Base-by-base conservation (phyloP, 1,284 basidiomycete species). In the Fomitopsis pinicola region DNA sequence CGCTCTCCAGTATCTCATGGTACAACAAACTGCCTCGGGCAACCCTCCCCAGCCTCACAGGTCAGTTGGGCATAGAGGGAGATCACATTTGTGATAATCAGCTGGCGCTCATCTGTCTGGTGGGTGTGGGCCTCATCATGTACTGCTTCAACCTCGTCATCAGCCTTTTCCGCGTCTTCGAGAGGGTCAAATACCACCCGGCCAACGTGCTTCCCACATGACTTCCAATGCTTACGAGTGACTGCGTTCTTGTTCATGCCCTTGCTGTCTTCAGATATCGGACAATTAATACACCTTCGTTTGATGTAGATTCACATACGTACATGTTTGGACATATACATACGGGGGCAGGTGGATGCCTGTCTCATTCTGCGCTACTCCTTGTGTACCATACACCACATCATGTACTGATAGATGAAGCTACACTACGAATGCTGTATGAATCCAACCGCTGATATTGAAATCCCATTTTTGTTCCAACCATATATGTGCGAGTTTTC, bases 111-210 rank as follows among this genome's bases (percentile, higher is more conserved):
- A 91, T 93, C 53, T 85, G 82, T 63, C 81, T 94, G 38, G 89
- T 92, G 59, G 86, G 84, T 60, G 81, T 91, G 42, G 89, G 91
- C 44, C 80, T 94, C 46, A 71, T 88, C 58, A 85, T 89, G 74
- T 94, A 94, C 72, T 89, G 89, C 76, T 83, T 81, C 65, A 93
- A 91, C 71, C 82, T 95, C 64, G 79, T 94, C 68, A 93, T 95
- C 69, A 89, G 87, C 62, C 79, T 95, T n/a, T 94, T 88, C 75
- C 80, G 92, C 64, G 93, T 95, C 63, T 92, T 95, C 67, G 89
- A 92, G 73, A 94, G 94, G 76, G 89, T 94, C 64, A 92, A 93
- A 75, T 86, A 80, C 64, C 79, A 79, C 56, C 74, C 73, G 28
- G 62, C 68, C 4, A 61, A 65, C 50, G 42, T 63, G 44, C 58